phyloP scores from a whole-genome alignment of 495 filamentous ascomycete genomes.

The Lasiosphaeris hirsuta region DNA sequence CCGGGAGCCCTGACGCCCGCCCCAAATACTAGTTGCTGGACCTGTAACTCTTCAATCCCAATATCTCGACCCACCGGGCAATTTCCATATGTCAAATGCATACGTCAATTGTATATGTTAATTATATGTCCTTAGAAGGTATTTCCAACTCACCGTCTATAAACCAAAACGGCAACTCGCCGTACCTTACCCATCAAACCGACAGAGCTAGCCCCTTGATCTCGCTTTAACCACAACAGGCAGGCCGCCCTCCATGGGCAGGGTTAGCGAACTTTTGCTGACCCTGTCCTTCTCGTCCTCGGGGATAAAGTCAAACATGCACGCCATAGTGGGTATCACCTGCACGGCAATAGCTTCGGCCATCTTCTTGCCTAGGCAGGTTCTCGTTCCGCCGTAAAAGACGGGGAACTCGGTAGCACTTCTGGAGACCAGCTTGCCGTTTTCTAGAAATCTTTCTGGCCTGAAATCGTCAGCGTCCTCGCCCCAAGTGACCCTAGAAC shows the following conservation, averaged over 20 bases:
- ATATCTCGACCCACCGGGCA: too few relatives aligned
- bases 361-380: conserved; percentile 59
- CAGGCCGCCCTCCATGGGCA: conserved; percentile 60
- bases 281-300: conserved; percentile 42
- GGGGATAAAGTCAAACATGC: conserved; percentile 46
- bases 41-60: too few relatives aligned
- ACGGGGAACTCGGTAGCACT: conserved; percentile 56
- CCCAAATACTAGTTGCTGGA: too few relatives aligned
- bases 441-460: conserved; percentile 51
- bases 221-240: conserved; percentile 39
- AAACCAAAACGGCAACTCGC: too few relatives aligned
- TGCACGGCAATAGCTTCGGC: conserved; percentile 54
- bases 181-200: neutral
- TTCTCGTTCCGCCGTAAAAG: conserved; percentile 57
- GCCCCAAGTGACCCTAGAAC: conserved; percentile 53
- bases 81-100: too few relatives aligned
- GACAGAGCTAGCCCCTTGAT: neutral
- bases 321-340: conserved; percentile 47
- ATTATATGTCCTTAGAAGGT: neutral
- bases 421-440: conserved; percentile 37
- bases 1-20: too few relatives aligned
- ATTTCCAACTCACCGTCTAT: neutral
- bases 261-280: conserved; percentile 55
- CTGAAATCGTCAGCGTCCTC: conserved; percentile 51
- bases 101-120: too few relatives aligned